A percentile compares a stretch with the other conserved stretches of the same genome.
Conservation (phyloP, 805 yeast genomes). For the Metschnikowia arizonensis region DNA sequence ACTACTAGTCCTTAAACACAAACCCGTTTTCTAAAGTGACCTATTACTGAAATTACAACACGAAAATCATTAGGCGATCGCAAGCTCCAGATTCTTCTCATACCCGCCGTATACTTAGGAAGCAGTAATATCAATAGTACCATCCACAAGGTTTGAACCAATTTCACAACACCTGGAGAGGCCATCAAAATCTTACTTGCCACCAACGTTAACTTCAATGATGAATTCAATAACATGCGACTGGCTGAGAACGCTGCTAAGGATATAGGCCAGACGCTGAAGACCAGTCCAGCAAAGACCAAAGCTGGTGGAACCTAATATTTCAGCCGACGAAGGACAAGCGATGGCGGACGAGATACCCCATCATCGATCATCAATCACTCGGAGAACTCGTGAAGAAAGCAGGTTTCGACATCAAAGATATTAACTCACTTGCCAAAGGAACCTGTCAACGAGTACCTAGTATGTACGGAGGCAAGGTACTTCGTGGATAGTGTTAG, state of each 20-base stretch:
- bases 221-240: background rate
- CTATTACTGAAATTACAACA: background rate
- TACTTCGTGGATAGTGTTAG: too few species aligned
- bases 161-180: background rate
- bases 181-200: background rate
- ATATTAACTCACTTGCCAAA: background rate
- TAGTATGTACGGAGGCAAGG: too few species aligned
- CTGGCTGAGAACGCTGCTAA: background rate
- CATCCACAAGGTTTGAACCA: background rate
- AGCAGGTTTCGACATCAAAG: background rate
- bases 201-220: background rate
- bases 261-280: background rate
- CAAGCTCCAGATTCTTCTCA: background rate
- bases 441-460: too few species aligned
- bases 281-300: background rate
- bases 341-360: background rate
- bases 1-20: background rate
- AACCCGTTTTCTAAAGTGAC: background rate
- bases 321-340: background rate
- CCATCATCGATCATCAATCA: background rate
- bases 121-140: background rate
- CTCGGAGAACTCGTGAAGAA: background rate
- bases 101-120: background rate
- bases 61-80: background rate
- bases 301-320: background rate